Evolutionary conservation across 495 filamentous ascomycete species (phyloP), one percentile per base, ranked within the genome.

Genomic region (Oidiodendron maius): DNA sequence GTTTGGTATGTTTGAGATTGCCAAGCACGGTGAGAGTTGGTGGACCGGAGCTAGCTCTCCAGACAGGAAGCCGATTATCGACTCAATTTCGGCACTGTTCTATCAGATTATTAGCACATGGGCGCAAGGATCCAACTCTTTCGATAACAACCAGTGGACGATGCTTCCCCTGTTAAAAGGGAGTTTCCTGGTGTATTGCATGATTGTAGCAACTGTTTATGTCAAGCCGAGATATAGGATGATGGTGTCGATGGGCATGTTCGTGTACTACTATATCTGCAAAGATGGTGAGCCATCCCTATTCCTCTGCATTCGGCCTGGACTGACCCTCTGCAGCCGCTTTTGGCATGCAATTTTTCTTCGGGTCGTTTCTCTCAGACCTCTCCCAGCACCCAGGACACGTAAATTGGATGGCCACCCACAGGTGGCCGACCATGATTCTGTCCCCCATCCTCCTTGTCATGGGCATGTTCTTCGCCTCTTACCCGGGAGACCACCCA

Each of bases 81-180:
- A 63, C 40, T 53, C 68, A 36, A 45, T 71, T 17, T 46, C 48
- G 32, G 28, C 53, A 16, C 58, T 82, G 39, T 66, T 76, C 40
- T 56, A 67, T 43, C 75, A 72, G 51, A 68, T 79, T 43, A 61
- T 78, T 13, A 66, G 63, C 17, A 77, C 73, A 1, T 85, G 81
- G 81, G 76, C 76, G 9, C 70, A 62, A n/a, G 71, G 71, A 3
- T 71, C 65, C 48, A 81, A 80, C 61, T 62, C 66, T 15, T 86
- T 82, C 52, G 82, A 84, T 53, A 74, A 72, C 22, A 78, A 83
- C 40, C 80, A 83, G 55, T 86, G 82, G 82, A 81, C 82, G 3
- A 53, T 86, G 28, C 60, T 80, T n/a, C 81, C 77, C 2, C 56
- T 86, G 37, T 61, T 86, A 24, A 72, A 75, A 55, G 77, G 78